Base-by-base conservation (phyloP, 1,284 basidiomycete species). In the Ustilago xerochloae region DNA sequence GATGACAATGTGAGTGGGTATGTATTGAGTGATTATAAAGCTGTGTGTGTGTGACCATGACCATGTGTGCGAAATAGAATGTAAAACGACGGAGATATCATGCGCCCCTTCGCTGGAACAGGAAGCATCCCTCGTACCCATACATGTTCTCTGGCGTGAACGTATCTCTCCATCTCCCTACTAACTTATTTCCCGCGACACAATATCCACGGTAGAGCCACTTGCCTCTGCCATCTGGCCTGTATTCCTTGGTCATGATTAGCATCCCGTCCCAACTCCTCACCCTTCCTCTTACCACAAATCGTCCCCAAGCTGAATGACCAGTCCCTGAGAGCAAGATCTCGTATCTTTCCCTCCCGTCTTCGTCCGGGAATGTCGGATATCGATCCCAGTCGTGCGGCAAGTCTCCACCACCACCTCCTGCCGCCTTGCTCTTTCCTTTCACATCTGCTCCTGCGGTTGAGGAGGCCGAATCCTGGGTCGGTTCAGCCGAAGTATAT, bases 241-340 rank as follows among this genome's bases (percentile, higher is more conserved):
- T 64, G 67, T 88, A 88, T 70, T 87, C 86, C 68, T 88, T 88
- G 64, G 87, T 85, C 46, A 88, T 79, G 50, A 84, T 85, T 33
- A 86, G 80, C 84, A 88, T 85, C 4, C 87, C 87, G 69, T 88
- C 87, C 87, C 87, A 88, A 12, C 81, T 74, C 22, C 87, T 76
- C 0, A 88, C 86, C 32, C 86, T 78, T 4, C 87, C 87, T 24
- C 85, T 83, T 10, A 88, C 79, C 20, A 86, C 81, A 71, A 88
- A 88, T 28, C 85, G 79, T 6, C 87, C 87, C 87, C 87, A 88
- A 2, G 87, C 87, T 10, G 84, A 85, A 77, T 88, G 87, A 0
- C 87, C 87, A 49, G 85, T 86, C 1, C 87, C 87, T 0, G 85
- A 86, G 15, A 87, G 75, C 7, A 87, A 64, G 58, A 87, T 79